phyloP scores from a whole-genome alignment of 78 protist species.

The Protostelium mycophagum region DNA sequence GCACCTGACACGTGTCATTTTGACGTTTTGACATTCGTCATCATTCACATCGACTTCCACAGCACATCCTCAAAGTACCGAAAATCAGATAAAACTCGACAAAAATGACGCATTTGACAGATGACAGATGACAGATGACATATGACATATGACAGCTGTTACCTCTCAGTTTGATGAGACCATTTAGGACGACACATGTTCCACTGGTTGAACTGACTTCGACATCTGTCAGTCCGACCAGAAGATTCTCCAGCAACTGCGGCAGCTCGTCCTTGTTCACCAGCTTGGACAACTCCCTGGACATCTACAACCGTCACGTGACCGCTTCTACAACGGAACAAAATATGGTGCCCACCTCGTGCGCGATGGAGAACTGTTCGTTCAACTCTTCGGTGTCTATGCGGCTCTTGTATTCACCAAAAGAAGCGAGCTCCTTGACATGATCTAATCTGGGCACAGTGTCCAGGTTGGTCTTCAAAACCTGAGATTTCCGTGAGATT shows the following conservation, averaged over 20 bases:
- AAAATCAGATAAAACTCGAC: too few relatives aligned
- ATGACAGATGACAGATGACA: too few relatives aligned
- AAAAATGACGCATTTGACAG: too few relatives aligned
- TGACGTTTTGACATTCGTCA: too few relatives aligned
- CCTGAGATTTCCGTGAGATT: background rate
- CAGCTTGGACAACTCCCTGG: background rate
- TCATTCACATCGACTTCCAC: too few relatives aligned
- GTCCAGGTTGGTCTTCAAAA: background rate
- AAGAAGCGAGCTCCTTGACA: background rate
- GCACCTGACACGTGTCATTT: too few relatives aligned
- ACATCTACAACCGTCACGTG: background rate
- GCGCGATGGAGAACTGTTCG: slow-evolving; percentile 51
- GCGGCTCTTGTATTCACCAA: background rate
- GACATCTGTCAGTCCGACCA: slow-evolving; percentile 52
- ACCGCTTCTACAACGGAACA: background rate
- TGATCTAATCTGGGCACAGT: background rate
- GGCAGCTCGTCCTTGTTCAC: slow-evolving; percentile 31
- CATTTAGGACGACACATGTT: slow-evolving; percentile 63
- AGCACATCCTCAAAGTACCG: too few relatives aligned
- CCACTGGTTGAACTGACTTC: slow-evolving; percentile 47
- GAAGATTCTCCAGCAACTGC: slow-evolving; percentile 24
- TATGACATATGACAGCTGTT: too few relatives aligned
- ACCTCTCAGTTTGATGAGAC: slow-evolving; percentile 53
- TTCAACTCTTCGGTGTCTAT: slow-evolving; percentile 47
- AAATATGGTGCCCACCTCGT: slow-evolving; percentile 25